These are phyloP conservation scores for Apiospora phragmitis DNA, from an alignment of 2,329 filamentous ascomycete genomes.

Conservation along the genomic window DNA sequence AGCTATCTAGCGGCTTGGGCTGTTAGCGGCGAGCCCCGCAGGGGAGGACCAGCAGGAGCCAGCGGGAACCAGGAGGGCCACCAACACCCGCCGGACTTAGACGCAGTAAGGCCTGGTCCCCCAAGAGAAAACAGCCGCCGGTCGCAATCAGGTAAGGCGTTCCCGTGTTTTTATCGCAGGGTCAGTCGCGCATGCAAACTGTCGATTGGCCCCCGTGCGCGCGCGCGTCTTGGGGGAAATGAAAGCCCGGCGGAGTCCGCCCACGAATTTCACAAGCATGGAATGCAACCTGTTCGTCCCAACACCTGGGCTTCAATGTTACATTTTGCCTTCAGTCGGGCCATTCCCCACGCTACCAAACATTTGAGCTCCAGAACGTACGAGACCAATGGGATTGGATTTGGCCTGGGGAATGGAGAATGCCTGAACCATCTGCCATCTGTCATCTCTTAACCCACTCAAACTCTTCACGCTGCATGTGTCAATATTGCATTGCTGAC, in stretches of 20 bases:
- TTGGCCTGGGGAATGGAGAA: background rate
- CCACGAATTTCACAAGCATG: background rate
- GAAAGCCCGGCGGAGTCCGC: slow-evolving; percentile 2
- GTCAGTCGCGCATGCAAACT: background rate
- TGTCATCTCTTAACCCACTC: background rate
- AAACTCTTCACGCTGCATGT: background rate
- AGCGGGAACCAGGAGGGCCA: background rate
- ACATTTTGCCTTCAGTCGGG: background rate
- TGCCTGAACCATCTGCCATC: background rate
- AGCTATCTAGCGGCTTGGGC: background rate
- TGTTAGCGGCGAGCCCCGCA: background rate
- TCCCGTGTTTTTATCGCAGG: slow-evolving; percentile 2
- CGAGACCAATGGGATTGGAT: background rate
- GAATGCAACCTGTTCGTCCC: background rate
- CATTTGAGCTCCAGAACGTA: background rate
- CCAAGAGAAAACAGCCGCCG: background rate
- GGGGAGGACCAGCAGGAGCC: background rate
- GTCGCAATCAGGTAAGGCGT: background rate
- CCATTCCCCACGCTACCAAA: background rate
- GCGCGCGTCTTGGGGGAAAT: background rate
- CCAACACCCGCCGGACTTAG: background rate
- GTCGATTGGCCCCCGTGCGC: background rate
- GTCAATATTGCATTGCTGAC: background rate
- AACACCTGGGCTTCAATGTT: background rate
- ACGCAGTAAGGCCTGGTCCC: background rate